Evolutionary conservation across 73 alveolate species (phyloP).

Genomic region (Breviolum minutum): DNA sequence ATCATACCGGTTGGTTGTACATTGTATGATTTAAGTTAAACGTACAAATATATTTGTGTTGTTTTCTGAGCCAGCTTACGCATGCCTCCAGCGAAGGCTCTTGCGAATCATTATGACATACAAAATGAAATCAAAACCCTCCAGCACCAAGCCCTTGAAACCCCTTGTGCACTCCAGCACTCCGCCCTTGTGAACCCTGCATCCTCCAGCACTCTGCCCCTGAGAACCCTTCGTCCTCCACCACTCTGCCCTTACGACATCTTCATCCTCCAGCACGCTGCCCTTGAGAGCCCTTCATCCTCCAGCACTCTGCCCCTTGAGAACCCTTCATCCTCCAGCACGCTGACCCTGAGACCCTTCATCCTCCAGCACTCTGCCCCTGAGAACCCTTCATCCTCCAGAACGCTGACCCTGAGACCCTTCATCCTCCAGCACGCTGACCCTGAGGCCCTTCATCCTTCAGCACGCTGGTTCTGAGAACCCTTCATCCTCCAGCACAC

Average conservation of each 20-base stretch:
- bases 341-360: not conserved
- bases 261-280: not conserved
- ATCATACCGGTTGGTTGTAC: not conserved
- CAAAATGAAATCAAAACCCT: too few species aligned
- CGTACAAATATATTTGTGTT: not conserved
- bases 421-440: not conserved
- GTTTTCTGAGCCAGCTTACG: not conserved
- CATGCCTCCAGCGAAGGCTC: not conserved
- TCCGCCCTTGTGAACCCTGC: not conserved
- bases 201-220: not conserved
- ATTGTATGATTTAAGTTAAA: too few species aligned
- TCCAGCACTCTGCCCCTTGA: not conserved
- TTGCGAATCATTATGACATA: not conserved
- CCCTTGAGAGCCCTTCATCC: not conserved
- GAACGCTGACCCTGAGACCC: not conserved
- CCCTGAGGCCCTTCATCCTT: not conserved
- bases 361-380: not conserved
- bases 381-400: not conserved
- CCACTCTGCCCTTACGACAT: not conserved
- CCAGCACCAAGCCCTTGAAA: not conserved
- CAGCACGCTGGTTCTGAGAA: not conserved
- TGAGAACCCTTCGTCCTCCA: not conserved
- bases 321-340: not conserved
- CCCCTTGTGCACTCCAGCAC: not conserved
- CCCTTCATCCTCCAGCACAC: not conserved